Conservation (phyloP, 805 yeast species). For the Wickerhamiella spandovensis region DNA sequence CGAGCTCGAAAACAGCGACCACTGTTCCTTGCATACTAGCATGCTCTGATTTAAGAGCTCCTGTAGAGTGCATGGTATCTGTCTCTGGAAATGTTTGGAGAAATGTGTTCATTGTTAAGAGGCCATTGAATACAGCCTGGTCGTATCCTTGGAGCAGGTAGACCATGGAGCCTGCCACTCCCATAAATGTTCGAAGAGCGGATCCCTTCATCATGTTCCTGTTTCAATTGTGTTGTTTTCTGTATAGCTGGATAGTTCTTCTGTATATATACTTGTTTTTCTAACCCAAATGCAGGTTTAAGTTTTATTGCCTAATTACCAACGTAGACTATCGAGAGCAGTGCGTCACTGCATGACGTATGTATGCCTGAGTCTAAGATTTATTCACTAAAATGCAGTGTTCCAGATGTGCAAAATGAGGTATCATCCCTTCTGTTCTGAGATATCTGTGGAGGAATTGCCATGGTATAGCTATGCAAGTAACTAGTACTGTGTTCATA, state of each 20-base stretch:
- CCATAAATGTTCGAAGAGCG: neutral
- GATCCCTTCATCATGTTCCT: neutral
- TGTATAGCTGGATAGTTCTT: no score
- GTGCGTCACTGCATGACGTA: neutral
- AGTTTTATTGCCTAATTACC: neutral
- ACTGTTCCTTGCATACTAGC: conserved; percentile 23
- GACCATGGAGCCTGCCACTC: conserved; percentile 13
- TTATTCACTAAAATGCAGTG: neutral
- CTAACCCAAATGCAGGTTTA: neutral
- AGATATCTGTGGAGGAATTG: no score
- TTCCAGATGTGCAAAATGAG: neutral
- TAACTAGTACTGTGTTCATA: no score
- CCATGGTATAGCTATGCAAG: no score
- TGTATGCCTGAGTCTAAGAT: neutral
- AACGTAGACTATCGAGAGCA: neutral
- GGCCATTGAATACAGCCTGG: conserved; percentile 50
- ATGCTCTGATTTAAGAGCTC: conserved; percentile 1
- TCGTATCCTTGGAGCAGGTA: conserved; percentile 40
- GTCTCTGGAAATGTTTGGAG: conserved; percentile 16
- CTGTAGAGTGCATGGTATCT: conserved; percentile 14
- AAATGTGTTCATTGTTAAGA: conserved; percentile 16
- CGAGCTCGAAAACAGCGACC: conserved; percentile 41
- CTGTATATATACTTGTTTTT: neutral
- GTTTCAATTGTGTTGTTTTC: neutral
- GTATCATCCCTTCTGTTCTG: no score